Evolutionary conservation across 176 grass and related monocot genomes (phyloP).

Genomic region (Lolium multiflorum): DNA sequence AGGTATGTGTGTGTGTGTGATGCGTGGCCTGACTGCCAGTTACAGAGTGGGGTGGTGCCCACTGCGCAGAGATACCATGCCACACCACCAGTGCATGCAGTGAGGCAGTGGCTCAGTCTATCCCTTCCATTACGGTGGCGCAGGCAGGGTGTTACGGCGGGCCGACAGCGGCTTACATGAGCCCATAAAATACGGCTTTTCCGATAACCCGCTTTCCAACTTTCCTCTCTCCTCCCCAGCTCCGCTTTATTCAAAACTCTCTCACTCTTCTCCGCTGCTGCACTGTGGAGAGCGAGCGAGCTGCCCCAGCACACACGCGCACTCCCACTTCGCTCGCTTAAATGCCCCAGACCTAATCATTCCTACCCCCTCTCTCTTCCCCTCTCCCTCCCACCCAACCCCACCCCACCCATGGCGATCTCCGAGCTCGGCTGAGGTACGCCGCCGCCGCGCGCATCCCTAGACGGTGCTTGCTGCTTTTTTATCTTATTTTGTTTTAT

Average conservation of each 20-base stretch:
- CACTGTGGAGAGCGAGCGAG: conserved; percentile 31
- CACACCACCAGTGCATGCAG: not conserved
- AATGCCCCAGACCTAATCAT: conserved; percentile 78
- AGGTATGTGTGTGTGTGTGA: not conserved
- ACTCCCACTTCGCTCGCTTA: conserved; percentile 41
- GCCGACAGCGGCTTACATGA: conserved; percentile 76
- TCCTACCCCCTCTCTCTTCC: conserved; percentile 21
- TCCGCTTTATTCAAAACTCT: conserved; percentile 47
- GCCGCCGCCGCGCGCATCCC: conserved; percentile 18
- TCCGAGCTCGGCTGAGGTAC: conserved; percentile 69
- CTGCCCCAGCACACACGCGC: conserved; percentile 19
- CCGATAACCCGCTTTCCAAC: conserved; percentile 28
- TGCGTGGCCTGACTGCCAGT: not conserved
- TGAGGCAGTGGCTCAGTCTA: not conserved
- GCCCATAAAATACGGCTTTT: conserved; percentile 74
- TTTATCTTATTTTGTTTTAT: not conserved
- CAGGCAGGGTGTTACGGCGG: not conserved
- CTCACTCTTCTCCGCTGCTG: too few relatives aligned
- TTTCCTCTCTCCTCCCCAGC: conserved; percentile 7
- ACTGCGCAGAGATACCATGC: not conserved
- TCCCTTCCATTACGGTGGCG: not conserved
- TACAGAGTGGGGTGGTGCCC: not conserved
- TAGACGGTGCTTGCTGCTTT: not conserved
- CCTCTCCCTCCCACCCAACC: not conserved
- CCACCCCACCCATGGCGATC: conserved; percentile 67